Evolutionary conservation across 1,284 basidiomycete genomes (phyloP), one percentile per base, ranked within the genome.

Genomic region (Sutorius eximius): DNA sequence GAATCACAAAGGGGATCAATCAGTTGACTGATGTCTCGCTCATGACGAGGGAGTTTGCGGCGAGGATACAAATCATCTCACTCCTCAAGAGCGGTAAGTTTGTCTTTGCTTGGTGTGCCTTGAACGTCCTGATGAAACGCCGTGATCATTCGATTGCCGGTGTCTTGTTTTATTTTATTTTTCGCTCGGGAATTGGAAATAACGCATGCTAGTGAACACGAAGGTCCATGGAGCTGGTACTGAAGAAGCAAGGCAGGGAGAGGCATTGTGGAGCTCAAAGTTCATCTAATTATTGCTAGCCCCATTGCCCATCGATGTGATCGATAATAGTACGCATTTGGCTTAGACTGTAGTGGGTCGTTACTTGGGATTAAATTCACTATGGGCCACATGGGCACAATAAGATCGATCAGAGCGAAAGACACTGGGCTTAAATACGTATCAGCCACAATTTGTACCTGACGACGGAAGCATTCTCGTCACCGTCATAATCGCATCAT

Each of bases 1-100:
- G 79, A 10, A 76, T 80, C 59, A 73, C 73, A 18, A 69, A 62
- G 53, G 80, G 79, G 11, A 71, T 79, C 56, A 78, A 77, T 64
- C 74, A 79, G 55, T 67, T 75, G 59, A 74, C 76, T 22, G 74
- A 81, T 54, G 71, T 76, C 58, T 63, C 70, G 36, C 70, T 81
- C 58, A 74, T 80, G 73, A 77, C 79, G 45, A 75, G 72, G 59
- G 76, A 80, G 47, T 80, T 80, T 61, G 77, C 77, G 12, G 68
- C 77, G 32, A 76, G 73, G 60, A 79, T 80, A 60, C 78, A 79
- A 52, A 78, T 81, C 46, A 79, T 81, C 48, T 77, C 80, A 7
- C 72, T 72, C 34, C 66, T 79, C 58, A 81, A 82, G 62, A 73
- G 71, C 40, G 73, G 78, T 80, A 58, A 70, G 76, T 61, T 42